Evolutionary conservation across 2,329 filamentous ascomycete species (phyloP).

Genomic region (Sordariomycetes sp.): DNA sequence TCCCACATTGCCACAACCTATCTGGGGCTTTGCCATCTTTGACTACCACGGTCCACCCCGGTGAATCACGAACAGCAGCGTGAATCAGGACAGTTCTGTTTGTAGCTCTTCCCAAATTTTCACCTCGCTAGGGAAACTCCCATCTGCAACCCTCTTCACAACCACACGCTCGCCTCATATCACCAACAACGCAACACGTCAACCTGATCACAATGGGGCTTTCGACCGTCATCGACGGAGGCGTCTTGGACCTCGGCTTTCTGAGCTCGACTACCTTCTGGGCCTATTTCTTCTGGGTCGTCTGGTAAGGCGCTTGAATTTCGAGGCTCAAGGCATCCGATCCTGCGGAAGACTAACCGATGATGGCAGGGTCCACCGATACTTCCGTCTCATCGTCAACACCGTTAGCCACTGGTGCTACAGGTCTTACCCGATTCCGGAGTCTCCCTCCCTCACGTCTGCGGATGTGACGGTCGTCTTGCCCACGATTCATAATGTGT

Average conservation of each 20-base stretch:
- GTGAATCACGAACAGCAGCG: no score
- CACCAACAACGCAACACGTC: not conserved
- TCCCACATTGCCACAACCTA: no score
- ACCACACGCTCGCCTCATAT: not conserved
- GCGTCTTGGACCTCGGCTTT: not conserved
- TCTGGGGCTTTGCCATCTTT: no score
- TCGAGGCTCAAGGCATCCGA: not conserved
- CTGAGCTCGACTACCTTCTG: conserved; percentile 32
- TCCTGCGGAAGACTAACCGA: not conserved
- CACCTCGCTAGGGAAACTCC: no score
- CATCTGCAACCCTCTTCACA: no score
- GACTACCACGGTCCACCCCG: no score
- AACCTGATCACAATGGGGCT: not conserved
- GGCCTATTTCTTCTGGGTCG: conserved; percentile 27
- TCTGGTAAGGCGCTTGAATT: conserved; percentile 28
- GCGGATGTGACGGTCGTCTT: conserved; percentile 90
- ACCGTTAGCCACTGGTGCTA: conserved; percentile 79
- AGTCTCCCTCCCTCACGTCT: conserved; percentile 67
- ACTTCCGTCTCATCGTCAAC: conserved; percentile 76
- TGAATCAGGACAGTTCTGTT: no score
- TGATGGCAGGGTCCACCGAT: conserved; percentile 65
- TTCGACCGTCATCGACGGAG: not conserved
- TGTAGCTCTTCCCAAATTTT: no score
- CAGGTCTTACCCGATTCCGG: conserved; percentile 72
- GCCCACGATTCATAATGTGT: conserved; percentile 80